Base-by-base conservation (phyloP, 352 stramenopile genomes). In the Globisporangium paroecandrum region DNA sequence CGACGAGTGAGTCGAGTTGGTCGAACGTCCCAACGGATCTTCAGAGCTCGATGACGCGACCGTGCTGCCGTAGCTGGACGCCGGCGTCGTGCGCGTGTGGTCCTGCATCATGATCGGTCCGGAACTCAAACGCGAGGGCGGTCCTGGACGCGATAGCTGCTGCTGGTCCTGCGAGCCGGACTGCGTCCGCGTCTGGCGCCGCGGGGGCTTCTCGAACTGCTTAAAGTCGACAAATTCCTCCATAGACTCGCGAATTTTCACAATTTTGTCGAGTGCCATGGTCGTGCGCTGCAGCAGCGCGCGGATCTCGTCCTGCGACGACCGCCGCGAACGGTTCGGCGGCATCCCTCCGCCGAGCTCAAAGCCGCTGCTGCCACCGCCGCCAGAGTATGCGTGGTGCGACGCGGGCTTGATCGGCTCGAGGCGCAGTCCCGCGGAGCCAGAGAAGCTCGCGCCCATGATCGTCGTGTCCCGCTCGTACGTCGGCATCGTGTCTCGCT, bases 181-280 rank as follows among this genome's bases (percentile, higher is more conserved):
- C 20, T 34, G 58, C 25, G 59, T 58, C 20, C 76, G 78, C 22
- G 76, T 66, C 3, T 69, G 66, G 8, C 66, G 67, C 25, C 70
- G 70, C 58, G 71, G 29, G 29, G 76, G 73, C 65, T 80, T 88
- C 58, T 88, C 77, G 65, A 92, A 94, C 68, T 94, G 83, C 63
- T 85, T 83, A 59, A 94, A 94, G 68, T 94, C 86, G 34, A 94
- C 84, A 20, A 90, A 70, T 22, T 80, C 74, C 71, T 94, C 86
- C 86, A 94, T 92, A 43, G 83, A 92, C 72, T 94, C 82, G 58
- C 86, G 83, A 62, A 94, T 94, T 63, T 77, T 83, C 69, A 94
- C 86, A 68, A 94, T 94, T 60, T 89, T 90, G 73, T 92, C 81
- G 63, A 94, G 78, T 34, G 86, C 86, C 29, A 68, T 72, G 22